Percentiles rank a stretch among this genome's conserved stretches.
Conservation (phyloP, 2,329 filamentous ascomycete species). For the Monilinia fructigena region DNA sequence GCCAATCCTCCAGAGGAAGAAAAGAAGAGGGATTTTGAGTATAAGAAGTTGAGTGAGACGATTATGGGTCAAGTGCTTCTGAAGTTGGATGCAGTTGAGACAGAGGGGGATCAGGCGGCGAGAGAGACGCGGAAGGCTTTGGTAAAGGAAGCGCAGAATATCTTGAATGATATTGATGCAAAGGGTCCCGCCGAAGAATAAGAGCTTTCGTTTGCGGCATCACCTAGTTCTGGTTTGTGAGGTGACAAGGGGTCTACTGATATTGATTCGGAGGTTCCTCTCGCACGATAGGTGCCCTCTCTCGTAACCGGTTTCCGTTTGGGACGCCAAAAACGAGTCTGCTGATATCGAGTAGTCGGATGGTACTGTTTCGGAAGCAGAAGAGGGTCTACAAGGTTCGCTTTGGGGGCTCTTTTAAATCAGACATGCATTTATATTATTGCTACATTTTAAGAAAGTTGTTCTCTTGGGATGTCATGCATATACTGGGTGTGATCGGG, state of each 20-base stretch:
- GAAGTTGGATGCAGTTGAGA: conserved; percentile 75
- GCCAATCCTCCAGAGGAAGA: conserved; percentile 61
- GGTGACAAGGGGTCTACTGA: background rate
- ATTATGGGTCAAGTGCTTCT: conserved; percentile 73
- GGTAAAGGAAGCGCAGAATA: conserved; percentile 67
- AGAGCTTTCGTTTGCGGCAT: background rate
- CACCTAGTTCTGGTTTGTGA: background rate
- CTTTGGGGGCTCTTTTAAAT: background rate
- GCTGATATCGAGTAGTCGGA: too few relatives aligned
- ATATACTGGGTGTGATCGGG: conserved; percentile 2
- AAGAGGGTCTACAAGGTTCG: background rate
- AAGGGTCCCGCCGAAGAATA: conserved; percentile 20
- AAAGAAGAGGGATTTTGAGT: conserved; percentile 70
- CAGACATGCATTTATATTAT: background rate
- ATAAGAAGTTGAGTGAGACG: conserved; percentile 72
- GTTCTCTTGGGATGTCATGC: conserved; percentile 3
- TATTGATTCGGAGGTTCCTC: background rate
- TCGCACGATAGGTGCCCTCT: background rate
- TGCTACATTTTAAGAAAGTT: conserved; percentile 3
- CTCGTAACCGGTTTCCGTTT: background rate
- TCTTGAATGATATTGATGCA: conserved; percentile 63
- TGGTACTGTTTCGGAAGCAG: too few relatives aligned
- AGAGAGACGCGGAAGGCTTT: conserved; percentile 67
- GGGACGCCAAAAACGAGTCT: background rate
- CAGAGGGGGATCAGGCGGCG: conserved; percentile 65